Evolutionary conservation across 345 rosid species (phyloP).

Genomic region (Diplotaxis tenuifolia): DNA sequence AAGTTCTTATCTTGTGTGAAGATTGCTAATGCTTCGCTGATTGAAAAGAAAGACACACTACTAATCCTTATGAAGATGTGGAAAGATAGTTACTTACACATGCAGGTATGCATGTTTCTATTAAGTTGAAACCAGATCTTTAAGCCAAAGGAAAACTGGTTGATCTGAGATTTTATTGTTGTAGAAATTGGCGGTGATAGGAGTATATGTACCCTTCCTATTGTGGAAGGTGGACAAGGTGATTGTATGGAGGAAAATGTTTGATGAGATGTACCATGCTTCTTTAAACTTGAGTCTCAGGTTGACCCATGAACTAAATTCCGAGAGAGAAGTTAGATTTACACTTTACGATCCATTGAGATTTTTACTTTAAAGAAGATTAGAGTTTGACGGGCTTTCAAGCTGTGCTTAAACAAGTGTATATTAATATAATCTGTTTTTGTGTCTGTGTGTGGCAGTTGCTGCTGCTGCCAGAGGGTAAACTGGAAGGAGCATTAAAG

Average conservation of each 20-base stretch:
- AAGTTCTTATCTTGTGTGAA: slow-evolving; percentile 24
- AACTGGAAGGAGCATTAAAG: not conserved
- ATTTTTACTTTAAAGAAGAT: too few relatives aligned
- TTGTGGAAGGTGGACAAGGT: slow-evolving; percentile 78
- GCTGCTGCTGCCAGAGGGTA: not conserved
- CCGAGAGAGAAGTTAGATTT: slow-evolving; percentile 60
- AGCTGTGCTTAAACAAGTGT: not conserved
- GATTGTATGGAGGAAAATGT: slow-evolving; percentile 43
- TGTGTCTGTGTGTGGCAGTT: not conserved
- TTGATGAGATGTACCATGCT: slow-evolving; percentile 87
- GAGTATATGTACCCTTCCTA: slow-evolving; percentile 40
- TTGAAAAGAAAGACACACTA: slow-evolving; percentile 64
- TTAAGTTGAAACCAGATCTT: not conserved
- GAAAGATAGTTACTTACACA: slow-evolving; percentile 75
- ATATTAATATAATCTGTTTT: not conserved
- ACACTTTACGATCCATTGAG: not conserved
- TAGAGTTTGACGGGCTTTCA: not conserved
- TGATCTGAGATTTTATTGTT: slow-evolving; percentile 1
- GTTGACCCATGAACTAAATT: slow-evolving; percentile 54
- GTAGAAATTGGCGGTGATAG: slow-evolving; percentile 59
- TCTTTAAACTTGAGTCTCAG: slow-evolving; percentile 69
- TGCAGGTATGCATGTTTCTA: slow-evolving; percentile 59
- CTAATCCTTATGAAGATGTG: slow-evolving; percentile 67
- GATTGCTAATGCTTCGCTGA: slow-evolving; percentile 64
- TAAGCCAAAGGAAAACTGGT: not conserved